Conservation (phyloP, 2,329 filamentous ascomycete genomes). For the Cercospora sp. region DNA sequence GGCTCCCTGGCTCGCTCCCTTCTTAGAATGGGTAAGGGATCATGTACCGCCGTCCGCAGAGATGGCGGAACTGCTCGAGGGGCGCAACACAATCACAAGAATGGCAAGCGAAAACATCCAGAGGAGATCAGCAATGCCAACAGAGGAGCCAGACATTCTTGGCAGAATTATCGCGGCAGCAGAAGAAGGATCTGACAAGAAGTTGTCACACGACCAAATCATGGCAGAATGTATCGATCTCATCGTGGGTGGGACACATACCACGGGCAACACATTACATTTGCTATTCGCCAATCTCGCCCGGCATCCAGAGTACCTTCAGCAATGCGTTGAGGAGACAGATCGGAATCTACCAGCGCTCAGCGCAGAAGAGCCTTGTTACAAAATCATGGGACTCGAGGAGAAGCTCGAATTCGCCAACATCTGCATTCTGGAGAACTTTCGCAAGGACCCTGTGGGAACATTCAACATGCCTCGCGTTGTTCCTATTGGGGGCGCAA, state of each 20-base stretch:
- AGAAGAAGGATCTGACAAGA: neutral
- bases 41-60: neutral
- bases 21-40: constrained; percentile 6
- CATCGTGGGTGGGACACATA: constrained; percentile 10
- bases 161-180: constrained; percentile 1
- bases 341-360: neutral
- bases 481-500: neutral
- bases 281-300: constrained; percentile 8
- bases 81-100: neutral
- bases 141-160: neutral
- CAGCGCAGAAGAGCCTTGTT: neutral
- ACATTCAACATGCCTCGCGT: neutral
- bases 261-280: constrained; percentile 7
- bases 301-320: neutral
- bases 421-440: neutral
- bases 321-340: constrained; percentile 4
- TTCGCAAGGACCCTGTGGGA: neutral
- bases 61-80: neutral
- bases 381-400: constrained; percentile 4
- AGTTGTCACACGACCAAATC: neutral
- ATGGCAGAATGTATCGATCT: neutral
- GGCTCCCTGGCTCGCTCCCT: neutral
- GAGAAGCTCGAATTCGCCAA: constrained; percentile 5
- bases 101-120: neutral
- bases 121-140: neutral